Base-by-base conservation (phyloP, 2,329 filamentous ascomycete genomes). In the Didymella segeticola region DNA sequence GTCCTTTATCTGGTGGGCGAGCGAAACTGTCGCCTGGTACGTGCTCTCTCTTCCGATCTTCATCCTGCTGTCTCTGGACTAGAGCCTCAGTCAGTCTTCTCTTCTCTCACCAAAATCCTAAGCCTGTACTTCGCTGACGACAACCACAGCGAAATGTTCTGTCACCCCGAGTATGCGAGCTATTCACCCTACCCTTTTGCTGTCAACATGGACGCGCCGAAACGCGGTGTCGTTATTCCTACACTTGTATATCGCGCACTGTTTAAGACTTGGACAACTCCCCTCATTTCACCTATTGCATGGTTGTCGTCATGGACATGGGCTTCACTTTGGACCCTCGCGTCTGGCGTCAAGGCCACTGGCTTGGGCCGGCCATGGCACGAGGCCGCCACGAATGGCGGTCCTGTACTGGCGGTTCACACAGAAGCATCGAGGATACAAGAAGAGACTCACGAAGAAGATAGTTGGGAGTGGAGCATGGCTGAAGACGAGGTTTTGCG, bases 171-270 rank as follows among this genome's bases (percentile, higher is more conserved):
- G 7, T 79, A 82, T 53, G 79, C 82, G 4, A 61, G 71, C 11
- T 74, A 64, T 7, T 84, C 83, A 22, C 61, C 59, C 60, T 69
- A 76, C 29, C 80, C 79, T 19, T 82, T 79, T 54, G 82, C 80
- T 47, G 72, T 83, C 27, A 73, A 78, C 36, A 77, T 77, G 17
- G 73, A 83, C 56, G 82, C 82, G 9, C 84, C 84, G 0, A 64
- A 73, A 19, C 83, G 79, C 43, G 84, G 84, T 0, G 83, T 79
- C 55, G 82, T 84, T 5, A 75, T 84, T 5, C 81, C 82, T 3
- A 85, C 82, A 3, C 76, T 86, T 64, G 52, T 84, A 3, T 82
- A 77, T 39, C 68, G 78, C 17, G 73, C 71, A 5, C 64, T 78
- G 5, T 54, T 73, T 25, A 66, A 63, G 26, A 51, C 53, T 4